phyloP scores from a whole-genome alignment of 2,329 filamentous ascomycete species.

The Trichoderma semiorbis region DNA sequence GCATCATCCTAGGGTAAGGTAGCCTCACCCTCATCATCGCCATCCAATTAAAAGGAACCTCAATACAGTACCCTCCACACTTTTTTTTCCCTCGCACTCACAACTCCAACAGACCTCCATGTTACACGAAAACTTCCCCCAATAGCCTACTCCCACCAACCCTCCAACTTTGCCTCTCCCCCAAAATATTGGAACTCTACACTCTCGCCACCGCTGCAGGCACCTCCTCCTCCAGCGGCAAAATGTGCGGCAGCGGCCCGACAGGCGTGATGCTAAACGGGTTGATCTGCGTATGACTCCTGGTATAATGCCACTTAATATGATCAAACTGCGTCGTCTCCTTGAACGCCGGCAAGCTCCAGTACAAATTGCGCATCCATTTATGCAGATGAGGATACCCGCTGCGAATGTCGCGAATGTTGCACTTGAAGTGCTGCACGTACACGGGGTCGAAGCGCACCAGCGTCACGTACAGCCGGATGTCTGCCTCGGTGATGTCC shows the following conservation, averaged over 20 bases:
- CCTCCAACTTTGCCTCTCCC: neutral
- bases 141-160: neutral
- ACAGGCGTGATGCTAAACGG: constrained; percentile 73
- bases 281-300: constrained; percentile 64
- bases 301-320: constrained; percentile 76
- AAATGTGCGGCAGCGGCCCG: constrained; percentile 78
- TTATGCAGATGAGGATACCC: constrained; percentile 78
- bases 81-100: neutral
- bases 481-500: constrained; percentile 74
- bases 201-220: constrained; percentile 42
- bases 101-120: neutral
- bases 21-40: neutral
- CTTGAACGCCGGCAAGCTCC: constrained; percentile 73
- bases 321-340: constrained; percentile 90
- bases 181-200: neutral
- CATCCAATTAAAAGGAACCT: neutral
- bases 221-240: constrained; percentile 77
- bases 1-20: constrained; percentile 2
- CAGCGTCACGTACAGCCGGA: constrained; percentile 69
- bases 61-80: neutral
- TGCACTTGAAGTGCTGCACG: constrained; percentile 86
- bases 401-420: constrained; percentile 76
- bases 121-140: neutral
- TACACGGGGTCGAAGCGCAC: constrained; percentile 76
- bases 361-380: constrained; percentile 83